These are phyloP conservation scores for Sicyos baderoa DNA, from an alignment of 306 rosid genomes.

Conservation along the genomic window DNA sequence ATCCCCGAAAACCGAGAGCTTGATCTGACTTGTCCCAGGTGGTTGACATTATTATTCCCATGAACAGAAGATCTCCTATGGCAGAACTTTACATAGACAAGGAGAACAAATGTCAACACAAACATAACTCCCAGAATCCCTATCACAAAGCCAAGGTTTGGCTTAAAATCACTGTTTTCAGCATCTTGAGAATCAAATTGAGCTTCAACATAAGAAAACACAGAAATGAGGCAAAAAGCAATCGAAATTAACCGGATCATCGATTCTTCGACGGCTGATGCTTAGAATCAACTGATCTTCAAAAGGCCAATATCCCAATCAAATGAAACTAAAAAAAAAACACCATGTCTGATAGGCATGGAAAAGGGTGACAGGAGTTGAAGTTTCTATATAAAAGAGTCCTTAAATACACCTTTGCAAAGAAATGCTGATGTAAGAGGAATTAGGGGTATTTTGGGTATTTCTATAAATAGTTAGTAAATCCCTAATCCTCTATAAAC, in stretches of 20 bases:
- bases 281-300: conserved; percentile 9
- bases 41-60: conserved; percentile 25
- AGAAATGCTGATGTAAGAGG: not conserved
- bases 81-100: conserved; percentile 55
- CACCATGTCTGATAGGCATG: not conserved
- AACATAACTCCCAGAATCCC: conserved; percentile 49
- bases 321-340: conserved; percentile 6
- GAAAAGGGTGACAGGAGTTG: conserved; percentile 3
- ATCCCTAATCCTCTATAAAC: too few relatives aligned
- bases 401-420: conserved; percentile 1
- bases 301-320: not conserved
- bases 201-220: conserved; percentile 42
- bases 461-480: not conserved
- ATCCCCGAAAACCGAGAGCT: conserved; percentile 73
- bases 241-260: conserved; percentile 8
- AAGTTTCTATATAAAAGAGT: not conserved
- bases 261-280: not conserved
- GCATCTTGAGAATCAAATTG: conserved; percentile 24
- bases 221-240: conserved; percentile 27
- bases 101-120: conserved; percentile 48
- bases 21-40: conserved; percentile 28
- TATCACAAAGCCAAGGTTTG: conserved; percentile 63
- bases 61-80: conserved; percentile 22
- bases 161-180: conserved; percentile 37
- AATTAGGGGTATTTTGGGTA: not conserved